Evolutionary conservation across 306 rosid genomes (phyloP).

Genomic region (Argentina anserina): DNA sequence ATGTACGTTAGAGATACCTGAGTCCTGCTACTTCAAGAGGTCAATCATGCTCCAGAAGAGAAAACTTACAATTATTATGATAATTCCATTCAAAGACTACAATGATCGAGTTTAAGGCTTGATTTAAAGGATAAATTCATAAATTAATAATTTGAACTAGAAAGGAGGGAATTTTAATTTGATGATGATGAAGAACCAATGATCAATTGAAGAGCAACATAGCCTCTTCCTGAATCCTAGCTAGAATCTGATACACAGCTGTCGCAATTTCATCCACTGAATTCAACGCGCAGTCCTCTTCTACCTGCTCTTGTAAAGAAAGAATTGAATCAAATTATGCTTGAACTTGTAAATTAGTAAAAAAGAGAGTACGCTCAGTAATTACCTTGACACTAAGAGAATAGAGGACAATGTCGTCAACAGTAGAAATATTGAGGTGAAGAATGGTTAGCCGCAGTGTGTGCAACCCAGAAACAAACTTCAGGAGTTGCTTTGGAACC

Average conservation of each 20-base stretch:
- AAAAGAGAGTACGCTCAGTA: background rate
- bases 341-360: background rate
- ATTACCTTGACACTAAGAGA: slow-evolving; percentile 74
- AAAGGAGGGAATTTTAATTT: background rate
- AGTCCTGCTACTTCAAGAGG: background rate
- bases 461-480: slow-evolving; percentile 66
- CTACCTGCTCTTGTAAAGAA: slow-evolving; percentile 45
- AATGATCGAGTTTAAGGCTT: background rate
- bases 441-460: slow-evolving; percentile 64
- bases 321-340: background rate
- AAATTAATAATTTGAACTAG: background rate
- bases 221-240: slow-evolving; percentile 70
- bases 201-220: slow-evolving; percentile 28
- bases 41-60: background rate
- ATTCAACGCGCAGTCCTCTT: slow-evolving; percentile 76
- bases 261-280: slow-evolving; percentile 89
- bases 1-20: background rate
- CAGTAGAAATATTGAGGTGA: slow-evolving; percentile 76
- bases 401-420: slow-evolving; percentile 56
- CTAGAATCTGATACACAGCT: slow-evolving; percentile 67
- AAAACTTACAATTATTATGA: background rate
- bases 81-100: background rate
- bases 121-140: background rate
- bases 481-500: slow-evolving; percentile 68
- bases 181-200: no score